Percentiles rank a stretch among this genome's conserved stretches.
These are phyloP conservation scores for Hypericum perforatum DNA, from an alignment of 345 rosid species.

Conservation along the genomic window DNA sequence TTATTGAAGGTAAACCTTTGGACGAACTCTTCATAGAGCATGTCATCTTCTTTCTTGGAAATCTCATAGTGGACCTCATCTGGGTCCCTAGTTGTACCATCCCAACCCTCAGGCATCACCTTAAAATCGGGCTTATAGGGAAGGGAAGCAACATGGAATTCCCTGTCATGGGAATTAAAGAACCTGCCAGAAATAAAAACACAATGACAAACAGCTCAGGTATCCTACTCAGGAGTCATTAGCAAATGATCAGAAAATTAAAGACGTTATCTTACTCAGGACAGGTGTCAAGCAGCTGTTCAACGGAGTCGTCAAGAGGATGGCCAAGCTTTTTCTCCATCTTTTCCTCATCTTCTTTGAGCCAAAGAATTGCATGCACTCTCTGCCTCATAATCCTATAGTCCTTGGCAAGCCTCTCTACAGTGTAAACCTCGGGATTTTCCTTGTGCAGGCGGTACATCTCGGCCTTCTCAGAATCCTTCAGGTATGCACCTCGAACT, in stretches of 20 bases:
- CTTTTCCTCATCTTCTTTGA: slow-evolving; percentile 83
- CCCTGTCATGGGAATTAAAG: slow-evolving; percentile 76
- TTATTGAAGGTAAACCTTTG: slow-evolving; percentile 77
- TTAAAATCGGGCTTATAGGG: slow-evolving; percentile 88
- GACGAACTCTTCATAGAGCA: slow-evolving; percentile 78
- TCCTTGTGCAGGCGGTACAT: slow-evolving; percentile 84
- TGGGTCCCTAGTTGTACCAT: slow-evolving; percentile 73
- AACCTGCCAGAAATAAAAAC: slow-evolving; percentile 37
- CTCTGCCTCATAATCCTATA: slow-evolving; percentile 94
- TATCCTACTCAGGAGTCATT: no score
- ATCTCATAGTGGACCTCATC: slow-evolving; percentile 97
- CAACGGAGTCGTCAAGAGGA: slow-evolving; percentile 84
- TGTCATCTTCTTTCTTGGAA: slow-evolving; percentile 93
- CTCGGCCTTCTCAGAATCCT: slow-evolving; percentile 88
- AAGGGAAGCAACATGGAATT: slow-evolving; percentile 93
- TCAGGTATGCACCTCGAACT: slow-evolving; percentile 75
- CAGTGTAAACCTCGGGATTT: slow-evolving; percentile 69
- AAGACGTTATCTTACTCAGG: slow-evolving; percentile 57
- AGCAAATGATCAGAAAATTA: neutral
- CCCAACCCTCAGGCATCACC: slow-evolving; percentile 99
- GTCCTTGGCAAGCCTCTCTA: slow-evolving; percentile 83
- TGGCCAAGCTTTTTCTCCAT: slow-evolving; percentile 80
- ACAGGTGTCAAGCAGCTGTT: slow-evolving; percentile 70
- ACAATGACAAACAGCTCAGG: neutral
- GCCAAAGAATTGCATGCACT: slow-evolving; percentile 92